Evolutionary conservation across 2,329 filamentous ascomycete species (phyloP), one percentile per base, ranked within the genome.

Genomic region (Colletotrichum incanum): DNA sequence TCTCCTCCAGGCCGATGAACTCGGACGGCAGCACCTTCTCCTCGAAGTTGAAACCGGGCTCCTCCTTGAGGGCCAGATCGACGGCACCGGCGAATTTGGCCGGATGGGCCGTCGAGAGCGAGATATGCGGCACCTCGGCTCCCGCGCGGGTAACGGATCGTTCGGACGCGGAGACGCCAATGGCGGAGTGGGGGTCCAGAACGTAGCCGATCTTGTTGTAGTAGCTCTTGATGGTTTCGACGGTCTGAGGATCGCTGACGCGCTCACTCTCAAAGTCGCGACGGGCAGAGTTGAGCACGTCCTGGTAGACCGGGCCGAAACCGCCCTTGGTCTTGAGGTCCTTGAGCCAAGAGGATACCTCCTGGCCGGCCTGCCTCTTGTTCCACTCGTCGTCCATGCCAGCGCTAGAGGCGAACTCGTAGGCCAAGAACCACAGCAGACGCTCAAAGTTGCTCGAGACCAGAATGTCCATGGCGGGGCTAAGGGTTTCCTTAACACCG

Each of bases 361-460:
- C 92, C 79, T 94, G 91, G 3, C 94, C 93, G 11, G 91, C 91
- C 81, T 91, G 89, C 80, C 87, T 91, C 83, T 90, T 90, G 81
- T 89, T 92, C 86, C 88, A 92, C 75, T 88, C 84, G 65, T 91
- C 88, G 76, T 92, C 89, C 87, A 91, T 89, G 62, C 89, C 89
- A 5, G 87, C 86, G 16, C 81, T 85, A 8, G 84, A 79, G 23
- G 90, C 91, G 73, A 91, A 92, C 76, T 93, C 89, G 83, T 94
- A 94, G 1, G 94, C 93, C 37, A 98, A 86, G 86, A 94, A 98
- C 96, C 96, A 98, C 14, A 99, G 88, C 6, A 99, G 87, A 41
- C 96, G 91, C 87, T 99, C 96, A 80, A 99, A 98, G 86, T 99
- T 99, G 81, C 93, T 96, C 31, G 93, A 96, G 16, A 98, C 95